These are phyloP conservation scores for Hemileccinum rubropunctum DNA, from an alignment of 768 basidiomycete genomes.

Conservation along the genomic window DNA sequence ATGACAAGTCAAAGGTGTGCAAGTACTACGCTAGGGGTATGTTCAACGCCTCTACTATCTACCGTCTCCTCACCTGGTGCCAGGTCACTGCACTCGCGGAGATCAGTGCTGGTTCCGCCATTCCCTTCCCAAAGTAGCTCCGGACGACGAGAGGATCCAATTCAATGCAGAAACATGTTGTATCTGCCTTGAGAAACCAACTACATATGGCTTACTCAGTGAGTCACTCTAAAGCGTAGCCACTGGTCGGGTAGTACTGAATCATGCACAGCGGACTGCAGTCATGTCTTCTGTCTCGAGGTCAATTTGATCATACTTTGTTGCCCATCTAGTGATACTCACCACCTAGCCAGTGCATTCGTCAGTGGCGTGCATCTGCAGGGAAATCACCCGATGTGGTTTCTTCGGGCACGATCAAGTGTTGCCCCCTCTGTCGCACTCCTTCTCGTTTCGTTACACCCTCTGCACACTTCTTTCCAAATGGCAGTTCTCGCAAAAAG, in stretches of 20 bases:
- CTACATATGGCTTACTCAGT: slow-evolving; percentile 68
- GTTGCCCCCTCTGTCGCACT: slow-evolving; percentile 75
- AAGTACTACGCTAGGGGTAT: slow-evolving; percentile 60
- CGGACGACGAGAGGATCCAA: slow-evolving; percentile 22
- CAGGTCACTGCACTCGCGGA: slow-evolving; percentile 72
- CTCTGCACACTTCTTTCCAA: slow-evolving; percentile 63
- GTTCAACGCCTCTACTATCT: slow-evolving; percentile 5
- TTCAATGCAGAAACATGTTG: slow-evolving; percentile 55
- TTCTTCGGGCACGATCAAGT: slow-evolving; percentile 62
- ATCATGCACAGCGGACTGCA: slow-evolving; percentile 55
- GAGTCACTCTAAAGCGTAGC: slow-evolving; percentile 13
- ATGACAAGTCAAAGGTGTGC: slow-evolving; percentile 71
- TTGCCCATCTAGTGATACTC: slow-evolving; percentile 1
- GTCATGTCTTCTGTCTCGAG: slow-evolving; percentile 73
- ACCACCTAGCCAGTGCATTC: slow-evolving; percentile 57
- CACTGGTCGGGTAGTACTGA: slow-evolving; percentile 5
- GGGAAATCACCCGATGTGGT: slow-evolving; percentile 51
- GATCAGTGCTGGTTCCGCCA: slow-evolving; percentile 78
- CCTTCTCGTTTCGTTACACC: slow-evolving; percentile 69
- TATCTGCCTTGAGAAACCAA: slow-evolving; percentile 74
- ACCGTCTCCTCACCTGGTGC: neutral
- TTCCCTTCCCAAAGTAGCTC: slow-evolving; percentile 24
- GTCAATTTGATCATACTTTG: slow-evolving; percentile 37
- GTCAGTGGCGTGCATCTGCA: slow-evolving; percentile 68
- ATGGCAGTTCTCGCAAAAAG: slow-evolving; percentile 51